phyloP scores from a whole-genome alignment of 345 rosid genomes.

The Balakata baccata region DNA sequence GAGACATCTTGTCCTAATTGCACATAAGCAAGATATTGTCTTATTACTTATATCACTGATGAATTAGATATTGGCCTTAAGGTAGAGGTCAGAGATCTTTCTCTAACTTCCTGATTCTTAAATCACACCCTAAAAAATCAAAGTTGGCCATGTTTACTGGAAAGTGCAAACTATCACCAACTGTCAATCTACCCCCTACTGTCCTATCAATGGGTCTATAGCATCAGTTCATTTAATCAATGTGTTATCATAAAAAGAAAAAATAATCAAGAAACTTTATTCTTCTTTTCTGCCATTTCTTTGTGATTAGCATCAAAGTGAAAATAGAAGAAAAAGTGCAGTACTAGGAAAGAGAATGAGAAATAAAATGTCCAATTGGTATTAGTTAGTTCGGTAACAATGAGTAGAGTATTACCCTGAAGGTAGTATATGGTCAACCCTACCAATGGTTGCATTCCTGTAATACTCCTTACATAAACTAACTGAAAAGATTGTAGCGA shows the following conservation, averaged over 20 bases:
- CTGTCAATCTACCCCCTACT: not conserved
- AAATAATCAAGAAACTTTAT: no score
- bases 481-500: slow-evolving; percentile 1
- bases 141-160: not conserved
- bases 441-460: no score
- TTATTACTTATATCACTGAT: not conserved
- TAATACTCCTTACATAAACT: not conserved
- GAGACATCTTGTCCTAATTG: not conserved
- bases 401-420: not conserved
- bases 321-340: not conserved
- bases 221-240: not conserved
- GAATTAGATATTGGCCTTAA: not conserved
- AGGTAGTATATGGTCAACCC: no score
- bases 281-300: no score
- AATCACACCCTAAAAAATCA: not conserved
- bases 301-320: no score
- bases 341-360: not conserved
- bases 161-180: not conserved
- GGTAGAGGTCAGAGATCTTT: not conserved
- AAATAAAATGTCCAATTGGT: no score
- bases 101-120: not conserved
- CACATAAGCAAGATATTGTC: not conserved
- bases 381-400: no score
- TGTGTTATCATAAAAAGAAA: not conserved
- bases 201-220: not conserved